Conservation (phyloP, 78 protist species). For the Dictyostelium citrinum region DNA sequence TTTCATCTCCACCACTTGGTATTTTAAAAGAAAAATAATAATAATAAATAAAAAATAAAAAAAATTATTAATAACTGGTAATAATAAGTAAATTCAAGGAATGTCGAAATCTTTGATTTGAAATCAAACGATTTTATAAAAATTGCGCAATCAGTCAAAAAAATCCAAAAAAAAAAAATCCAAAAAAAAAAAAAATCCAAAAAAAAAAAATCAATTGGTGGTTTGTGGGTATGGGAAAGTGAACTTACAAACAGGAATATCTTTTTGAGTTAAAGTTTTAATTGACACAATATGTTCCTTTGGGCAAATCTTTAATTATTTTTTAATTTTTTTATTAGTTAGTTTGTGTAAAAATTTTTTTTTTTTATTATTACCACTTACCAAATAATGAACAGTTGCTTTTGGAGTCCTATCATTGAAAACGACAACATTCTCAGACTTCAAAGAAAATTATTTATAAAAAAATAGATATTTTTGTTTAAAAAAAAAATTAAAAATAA, state of each 20-base stretch:
- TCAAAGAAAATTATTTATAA: background rate
- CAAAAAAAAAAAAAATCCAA: background rate
- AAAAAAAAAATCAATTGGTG: background rate
- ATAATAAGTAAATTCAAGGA: background rate
- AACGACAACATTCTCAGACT: constrained; percentile 22
- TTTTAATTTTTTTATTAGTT: background rate
- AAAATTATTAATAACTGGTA: background rate
- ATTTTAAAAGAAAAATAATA: background rate
- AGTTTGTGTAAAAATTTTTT: background rate
- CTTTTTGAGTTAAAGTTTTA: constrained; percentile 17
- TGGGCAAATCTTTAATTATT: background rate
- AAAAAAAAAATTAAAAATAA: background rate
- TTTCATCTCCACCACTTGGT: constrained; percentile 14
- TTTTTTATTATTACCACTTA: background rate
- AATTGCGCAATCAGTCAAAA: background rate
- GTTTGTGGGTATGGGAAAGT: background rate
- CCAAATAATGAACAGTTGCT: constrained; percentile 37
- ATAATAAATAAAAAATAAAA: too few relatives aligned
- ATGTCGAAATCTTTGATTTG: background rate
- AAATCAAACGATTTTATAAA: background rate
- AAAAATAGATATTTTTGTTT: background rate
- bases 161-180: background rate
- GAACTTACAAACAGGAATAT: constrained; percentile 28
- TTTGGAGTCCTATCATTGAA: constrained; percentile 53
- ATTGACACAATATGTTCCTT: constrained; percentile 29